phyloP scores from a whole-genome alignment of 2,329 filamentous ascomycete species.

The Pochonia chlamydosporia region DNA sequence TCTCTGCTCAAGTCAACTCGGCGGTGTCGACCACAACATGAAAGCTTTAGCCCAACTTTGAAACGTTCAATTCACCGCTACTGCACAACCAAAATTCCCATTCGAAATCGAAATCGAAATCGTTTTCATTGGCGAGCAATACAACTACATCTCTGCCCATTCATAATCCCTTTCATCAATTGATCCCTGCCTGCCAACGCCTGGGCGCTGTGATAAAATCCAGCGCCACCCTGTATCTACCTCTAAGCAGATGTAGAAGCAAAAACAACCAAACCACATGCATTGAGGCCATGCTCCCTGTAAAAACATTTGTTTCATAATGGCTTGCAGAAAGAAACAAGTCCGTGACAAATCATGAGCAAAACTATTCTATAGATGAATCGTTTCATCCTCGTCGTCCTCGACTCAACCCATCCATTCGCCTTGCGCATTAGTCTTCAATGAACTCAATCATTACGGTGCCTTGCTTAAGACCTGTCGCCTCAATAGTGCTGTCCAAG shows the following conservation, averaged over 20 bases:
- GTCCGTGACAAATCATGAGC: background rate
- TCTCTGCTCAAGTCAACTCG: too few relatives aligned
- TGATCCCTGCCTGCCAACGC: background rate
- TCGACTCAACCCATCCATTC: slow-evolving; percentile 1
- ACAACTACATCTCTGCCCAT: background rate
- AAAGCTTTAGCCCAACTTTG: too few relatives aligned
- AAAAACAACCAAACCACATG: background rate
- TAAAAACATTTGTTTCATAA: background rate
- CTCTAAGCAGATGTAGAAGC: background rate
- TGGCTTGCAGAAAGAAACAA: background rate
- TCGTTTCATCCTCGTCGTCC: background rate
- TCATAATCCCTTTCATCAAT: background rate
- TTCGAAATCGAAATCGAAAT: too few relatives aligned
- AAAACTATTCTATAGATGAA: background rate
- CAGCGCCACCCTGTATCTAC: background rate
- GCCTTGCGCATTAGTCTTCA: slow-evolving; percentile 38
- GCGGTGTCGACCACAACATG: too few relatives aligned
- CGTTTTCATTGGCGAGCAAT: too few relatives aligned
- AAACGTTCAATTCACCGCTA: too few relatives aligned
- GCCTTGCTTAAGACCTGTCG: slow-evolving; percentile 82
- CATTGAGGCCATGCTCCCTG: background rate
- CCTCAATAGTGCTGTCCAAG: slow-evolving; percentile 68
- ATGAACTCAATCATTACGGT: slow-evolving; percentile 94
- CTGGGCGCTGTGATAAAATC: background rate
- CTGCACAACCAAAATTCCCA: too few relatives aligned